These are phyloP conservation scores for Claviceps pazoutovae DNA, from an alignment of 2,329 filamentous ascomycete species.

Conservation along the genomic window DNA sequence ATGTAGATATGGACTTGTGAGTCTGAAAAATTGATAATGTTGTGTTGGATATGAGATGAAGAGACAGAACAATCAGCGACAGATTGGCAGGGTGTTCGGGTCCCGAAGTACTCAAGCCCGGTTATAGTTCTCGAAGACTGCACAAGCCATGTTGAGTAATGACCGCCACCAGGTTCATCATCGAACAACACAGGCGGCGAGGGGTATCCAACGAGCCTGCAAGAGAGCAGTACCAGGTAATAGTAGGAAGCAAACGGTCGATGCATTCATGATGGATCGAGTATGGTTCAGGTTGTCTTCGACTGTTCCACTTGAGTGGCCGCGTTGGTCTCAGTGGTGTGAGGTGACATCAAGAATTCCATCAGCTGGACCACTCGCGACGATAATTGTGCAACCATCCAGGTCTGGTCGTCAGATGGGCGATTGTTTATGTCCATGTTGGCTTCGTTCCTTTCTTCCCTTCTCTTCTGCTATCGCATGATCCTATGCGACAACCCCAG, in stretches of 20 bases:
- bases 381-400: slow-evolving; percentile 1
- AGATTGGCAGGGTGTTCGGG: neutral
- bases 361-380: slow-evolving; percentile 2
- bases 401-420: neutral
- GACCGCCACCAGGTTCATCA: neutral
- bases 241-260: neutral
- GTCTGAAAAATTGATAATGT: neutral
- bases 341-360: slow-evolving; percentile 2
- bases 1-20: neutral
- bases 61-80: neutral
- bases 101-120: neutral
- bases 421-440: slow-evolving; percentile 2
- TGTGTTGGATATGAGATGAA: neutral
- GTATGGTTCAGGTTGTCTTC: neutral
- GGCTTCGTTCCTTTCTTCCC: neutral
- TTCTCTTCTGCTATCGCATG: slow-evolving; percentile 1
- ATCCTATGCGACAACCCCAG: slow-evolving; percentile 3
- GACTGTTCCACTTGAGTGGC: neutral
- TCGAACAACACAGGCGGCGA: neutral
- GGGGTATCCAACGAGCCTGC: neutral
- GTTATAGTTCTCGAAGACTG: neutral
- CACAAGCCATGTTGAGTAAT: neutral
- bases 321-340: neutral
- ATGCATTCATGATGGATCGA: neutral
- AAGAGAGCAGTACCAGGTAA: neutral